These are phyloP conservation scores for Durusdinium trenchii DNA, from an alignment of 73 alveolate genomes.

Conservation along the genomic window DNA sequence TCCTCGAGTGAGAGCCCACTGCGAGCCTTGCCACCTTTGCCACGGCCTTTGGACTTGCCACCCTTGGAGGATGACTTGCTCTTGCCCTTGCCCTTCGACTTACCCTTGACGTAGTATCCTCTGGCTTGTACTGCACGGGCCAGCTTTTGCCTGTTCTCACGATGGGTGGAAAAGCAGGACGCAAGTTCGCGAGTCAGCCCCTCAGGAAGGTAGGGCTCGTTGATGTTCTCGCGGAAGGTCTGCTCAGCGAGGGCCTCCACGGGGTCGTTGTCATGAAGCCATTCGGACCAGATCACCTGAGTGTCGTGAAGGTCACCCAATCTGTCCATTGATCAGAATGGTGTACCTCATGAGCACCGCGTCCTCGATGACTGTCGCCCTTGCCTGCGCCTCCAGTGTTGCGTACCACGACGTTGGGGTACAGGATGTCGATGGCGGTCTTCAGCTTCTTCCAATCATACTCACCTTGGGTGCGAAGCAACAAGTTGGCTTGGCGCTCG, in stretches of 20 bases:
- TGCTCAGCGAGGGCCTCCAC: constrained; percentile 28
- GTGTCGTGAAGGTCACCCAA: background rate
- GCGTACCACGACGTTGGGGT: background rate
- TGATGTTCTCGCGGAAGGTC: background rate
- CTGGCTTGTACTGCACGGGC: constrained; percentile 43
- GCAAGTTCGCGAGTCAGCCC: background rate
- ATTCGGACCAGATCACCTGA: background rate
- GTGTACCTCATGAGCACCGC: background rate
- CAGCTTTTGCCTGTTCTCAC: constrained; percentile 43
- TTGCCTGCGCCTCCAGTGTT: background rate
- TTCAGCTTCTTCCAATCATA: constrained; percentile 14
- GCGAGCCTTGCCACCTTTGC: constrained; percentile 34
- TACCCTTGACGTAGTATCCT: constrained; percentile 18
- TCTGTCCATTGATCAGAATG: background rate
- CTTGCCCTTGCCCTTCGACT: background rate
- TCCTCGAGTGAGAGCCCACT: constrained; percentile 7
- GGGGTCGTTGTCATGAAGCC: constrained; percentile 21
- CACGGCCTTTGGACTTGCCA: background rate
- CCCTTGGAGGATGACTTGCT: background rate
- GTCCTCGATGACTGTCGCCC: background rate
- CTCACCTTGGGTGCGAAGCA: background rate
- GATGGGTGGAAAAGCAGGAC: background rate
- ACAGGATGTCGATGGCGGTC: background rate
- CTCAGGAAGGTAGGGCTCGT: background rate
- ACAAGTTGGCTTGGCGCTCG: constrained; percentile 15